phyloP scores from a whole-genome alignment of 768 basidiomycete genomes.

The Hirschioporus abietinus region DNA sequence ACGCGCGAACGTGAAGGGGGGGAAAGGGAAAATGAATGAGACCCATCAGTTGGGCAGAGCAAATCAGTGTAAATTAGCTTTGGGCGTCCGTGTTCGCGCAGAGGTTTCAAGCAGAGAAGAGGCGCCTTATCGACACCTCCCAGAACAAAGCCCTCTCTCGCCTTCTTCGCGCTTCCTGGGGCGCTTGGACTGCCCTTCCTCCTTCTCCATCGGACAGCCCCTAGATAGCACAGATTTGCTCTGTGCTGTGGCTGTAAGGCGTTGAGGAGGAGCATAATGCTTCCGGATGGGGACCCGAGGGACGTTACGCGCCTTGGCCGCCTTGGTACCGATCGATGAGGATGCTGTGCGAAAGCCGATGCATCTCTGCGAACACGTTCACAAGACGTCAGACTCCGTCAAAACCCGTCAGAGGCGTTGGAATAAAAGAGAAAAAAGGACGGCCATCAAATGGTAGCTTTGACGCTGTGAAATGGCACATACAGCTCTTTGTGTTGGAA shows the following conservation, averaged over 20 bases:
- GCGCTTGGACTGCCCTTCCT: neutral
- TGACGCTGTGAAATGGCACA: neutral
- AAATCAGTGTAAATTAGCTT: neutral
- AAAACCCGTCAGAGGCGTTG: neutral
- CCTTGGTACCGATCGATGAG: neutral
- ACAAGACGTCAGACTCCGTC: neutral
- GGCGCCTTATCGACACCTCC: neutral
- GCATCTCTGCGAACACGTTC: slow-evolving; percentile 1
- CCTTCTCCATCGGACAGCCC: neutral
- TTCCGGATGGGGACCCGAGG: neutral
- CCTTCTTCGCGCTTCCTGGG: neutral
- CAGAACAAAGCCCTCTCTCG: neutral
- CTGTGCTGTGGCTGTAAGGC: neutral
- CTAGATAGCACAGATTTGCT: neutral
- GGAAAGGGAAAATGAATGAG: neutral
- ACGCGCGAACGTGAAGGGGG: neutral
- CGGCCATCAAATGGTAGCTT: neutral
- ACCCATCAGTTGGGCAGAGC: neutral
- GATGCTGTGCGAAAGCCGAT: neutral
- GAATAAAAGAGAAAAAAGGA: neutral
- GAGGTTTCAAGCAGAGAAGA: neutral
- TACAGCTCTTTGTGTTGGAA: neutral
- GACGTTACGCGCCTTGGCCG: neutral
- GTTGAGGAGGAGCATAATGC: neutral
- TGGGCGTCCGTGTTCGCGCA: neutral